phyloP scores from a whole-genome alignment of 2,329 filamentous ascomycete species.

The Paracorniculantispora psalliotae region DNA sequence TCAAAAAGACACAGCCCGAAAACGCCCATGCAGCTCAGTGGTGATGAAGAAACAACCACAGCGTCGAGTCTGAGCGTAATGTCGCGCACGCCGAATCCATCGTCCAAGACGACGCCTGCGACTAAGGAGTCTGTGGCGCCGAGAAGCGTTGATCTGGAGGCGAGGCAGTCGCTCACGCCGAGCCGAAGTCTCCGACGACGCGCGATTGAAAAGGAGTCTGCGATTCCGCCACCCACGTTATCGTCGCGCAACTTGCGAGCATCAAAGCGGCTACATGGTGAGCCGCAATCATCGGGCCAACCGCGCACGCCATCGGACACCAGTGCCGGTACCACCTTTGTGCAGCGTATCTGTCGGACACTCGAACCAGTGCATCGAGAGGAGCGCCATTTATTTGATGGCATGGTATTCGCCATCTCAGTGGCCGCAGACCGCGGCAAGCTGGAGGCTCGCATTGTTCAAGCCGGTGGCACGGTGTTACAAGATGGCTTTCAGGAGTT shows the following conservation, averaged over 20 bases:
- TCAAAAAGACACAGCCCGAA: neutral
- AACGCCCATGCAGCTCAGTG: neutral
- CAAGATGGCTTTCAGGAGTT: conserved; percentile 74
- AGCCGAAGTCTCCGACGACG: conserved; percentile 13
- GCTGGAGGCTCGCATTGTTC: conserved; percentile 58
- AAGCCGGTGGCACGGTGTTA: conserved; percentile 69
- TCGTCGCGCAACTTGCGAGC: conserved; percentile 4
- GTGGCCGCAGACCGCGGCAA: conserved; percentile 47
- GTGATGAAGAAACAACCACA: conserved; percentile 1
- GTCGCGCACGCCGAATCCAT: conserved; percentile 34
- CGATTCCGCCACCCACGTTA: neutral
- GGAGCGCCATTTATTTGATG: conserved; percentile 54
- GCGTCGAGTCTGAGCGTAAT: conserved; percentile 32
- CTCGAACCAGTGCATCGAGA: conserved; percentile 21
- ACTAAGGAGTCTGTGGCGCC: conserved; percentile 29
- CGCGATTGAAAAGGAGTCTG: neutral
- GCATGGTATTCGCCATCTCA: conserved; percentile 86
- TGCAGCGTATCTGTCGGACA: conserved; percentile 24
- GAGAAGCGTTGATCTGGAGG: conserved; percentile 19
- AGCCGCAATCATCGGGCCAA: conserved; percentile 5
- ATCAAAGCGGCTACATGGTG: neutral
- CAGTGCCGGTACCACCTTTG: neutral
- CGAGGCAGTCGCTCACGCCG: conserved; percentile 21
- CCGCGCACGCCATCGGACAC: conserved; percentile 1
- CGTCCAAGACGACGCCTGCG: conserved; percentile 31